Evolutionary conservation across 257 asterid genomes (phyloP), one percentile per base, ranked within the genome.

Genomic region (Nicotiana undulata): DNA sequence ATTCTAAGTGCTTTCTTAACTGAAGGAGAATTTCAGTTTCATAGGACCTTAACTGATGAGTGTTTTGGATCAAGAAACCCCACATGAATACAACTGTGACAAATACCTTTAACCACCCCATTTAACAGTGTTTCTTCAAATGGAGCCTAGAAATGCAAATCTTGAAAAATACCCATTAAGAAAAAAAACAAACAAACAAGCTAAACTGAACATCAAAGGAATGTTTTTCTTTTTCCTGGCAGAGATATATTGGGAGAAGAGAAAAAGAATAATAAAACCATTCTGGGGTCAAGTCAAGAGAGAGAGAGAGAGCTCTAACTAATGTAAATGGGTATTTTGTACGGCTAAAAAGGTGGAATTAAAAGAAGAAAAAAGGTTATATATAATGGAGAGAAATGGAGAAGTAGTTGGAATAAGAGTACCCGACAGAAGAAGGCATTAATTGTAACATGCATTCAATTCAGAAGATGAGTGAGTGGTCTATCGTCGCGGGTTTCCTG

Each of bases 1-100:
- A 88, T 88, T 92, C 97, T 28, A 92, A 82, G 13, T 90, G 93
- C 88, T 86, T 90, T 34, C 90, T 84, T 16, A 92, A 75, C 89
- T 92, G 97, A 49, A 89, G 75, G 44, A 92, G 91, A 24, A 89
- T 89, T 66, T 89, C 91, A 74, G 77, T 89, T 81, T 92, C 91
- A 16, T 94, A 90, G 79, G 91, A 78, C 68, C 90, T 93, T 5
- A 92, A 52, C 77, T 92, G 89, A 24, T 81, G 84, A 2, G 95
- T 84, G 11, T 79, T 82, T 80, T 55, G 61, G 78, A 90, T 80
- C 80, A 87, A 83, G 76, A 89, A 82, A 81, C 85, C 83, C 89
- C 90, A 90, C 11, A 83, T 65, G 29, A 87, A 65, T 52, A 85
- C 81, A 80, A 77, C 24, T 82, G 53, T 16, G 79, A 11, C 31